Evolutionary conservation across 257 asterid species (phyloP), one percentile per base, ranked within the genome.

Genomic region (Gentiana dahurica): DNA sequence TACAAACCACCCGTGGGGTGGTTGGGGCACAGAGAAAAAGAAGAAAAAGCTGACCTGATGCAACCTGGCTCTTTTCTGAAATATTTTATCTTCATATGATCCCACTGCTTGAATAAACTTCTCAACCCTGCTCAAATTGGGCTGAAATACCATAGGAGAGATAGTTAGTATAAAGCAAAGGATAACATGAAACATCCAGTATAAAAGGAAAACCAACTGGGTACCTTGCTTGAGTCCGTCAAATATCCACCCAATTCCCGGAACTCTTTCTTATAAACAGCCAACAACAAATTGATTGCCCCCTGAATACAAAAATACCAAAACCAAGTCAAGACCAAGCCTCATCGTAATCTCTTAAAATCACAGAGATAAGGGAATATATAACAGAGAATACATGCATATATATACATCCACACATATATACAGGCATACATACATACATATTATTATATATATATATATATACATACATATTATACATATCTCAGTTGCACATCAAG

Each of bases 31-130:
- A 24, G 24, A 55, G 57, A 55, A 8, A 15, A 41, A 13, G 12
- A 33, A 43, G 57, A 53, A 12, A 44, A 46, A 55, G 49, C 44
- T 59, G 70, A 87, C 98, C 90, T 83, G 95, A 76, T 92, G 94
- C 67, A 92, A 61, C 47, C 93, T 80, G 46, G 89, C 95, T 72
- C 97, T 82, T 71, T 86, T 90, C 78, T 73, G 94, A 63, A 90
- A 90, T 65, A 90, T 90, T 68, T 78, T 85, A 67, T 90, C 97
- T 74, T 90, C 97, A 61, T 62, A 90, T 33, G 91, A 76, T 53
- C 97, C 98, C 65, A 90, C 96, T 44, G 98, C 95, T 77, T 90
- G 96, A 71, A 90, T 92, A 55, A 83, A 92, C 68, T 76, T 95
- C 64, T 92, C 95, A 64, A 92, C 97, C 65, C 76, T 68, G 78